These are phyloP conservation scores for Pythium rishiriense DNA, from an alignment of 352 stramenopile genomes.

Conservation along the genomic window DNA sequence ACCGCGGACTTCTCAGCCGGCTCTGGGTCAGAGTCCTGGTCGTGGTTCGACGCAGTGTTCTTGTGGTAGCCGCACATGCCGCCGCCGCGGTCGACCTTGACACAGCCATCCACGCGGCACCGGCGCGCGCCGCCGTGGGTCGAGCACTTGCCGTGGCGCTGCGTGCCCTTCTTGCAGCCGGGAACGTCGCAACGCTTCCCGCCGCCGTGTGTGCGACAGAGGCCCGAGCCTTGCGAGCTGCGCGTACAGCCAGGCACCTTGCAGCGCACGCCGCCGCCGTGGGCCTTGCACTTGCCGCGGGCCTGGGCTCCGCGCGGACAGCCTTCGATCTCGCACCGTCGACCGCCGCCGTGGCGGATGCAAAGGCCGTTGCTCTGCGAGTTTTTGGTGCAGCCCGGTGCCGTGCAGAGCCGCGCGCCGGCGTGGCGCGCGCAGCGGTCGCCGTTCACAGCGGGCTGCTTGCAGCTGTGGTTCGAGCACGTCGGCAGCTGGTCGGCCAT, in stretches of 20 bases:
- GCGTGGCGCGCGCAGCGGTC: conserved; percentile 11
- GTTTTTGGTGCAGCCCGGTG: conserved; percentile 37
- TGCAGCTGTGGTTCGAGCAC: conserved; percentile 12
- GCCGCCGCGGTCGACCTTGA: conserved; percentile 48
- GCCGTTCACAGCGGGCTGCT: not conserved
- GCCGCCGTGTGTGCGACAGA: conserved; percentile 57
- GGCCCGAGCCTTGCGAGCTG: conserved; percentile 41
- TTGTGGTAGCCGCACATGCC: conserved; percentile 52
- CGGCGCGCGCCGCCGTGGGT: conserved; percentile 41
- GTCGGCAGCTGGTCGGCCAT: not conserved
- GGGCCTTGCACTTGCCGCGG: conserved; percentile 46
- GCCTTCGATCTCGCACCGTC: conserved; percentile 40
- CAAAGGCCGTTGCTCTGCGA: conserved; percentile 38
- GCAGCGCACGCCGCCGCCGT: conserved; percentile 50
- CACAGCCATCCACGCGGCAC: conserved; percentile 40
- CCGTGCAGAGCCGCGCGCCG: conserved; percentile 22
- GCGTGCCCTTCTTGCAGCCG: conserved; percentile 54
- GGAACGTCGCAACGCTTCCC: conserved; percentile 47
- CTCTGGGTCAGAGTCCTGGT: not conserved
- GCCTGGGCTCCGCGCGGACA: conserved; percentile 46
- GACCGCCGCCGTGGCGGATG: conserved; percentile 35
- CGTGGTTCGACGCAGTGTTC: not conserved
- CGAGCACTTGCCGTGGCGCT: conserved; percentile 51
- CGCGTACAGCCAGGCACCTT: conserved; percentile 41
- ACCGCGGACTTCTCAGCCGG: not conserved